phyloP scores from a whole-genome alignment of 345 rosid genomes.

The Fremontodendron californicum region DNA sequence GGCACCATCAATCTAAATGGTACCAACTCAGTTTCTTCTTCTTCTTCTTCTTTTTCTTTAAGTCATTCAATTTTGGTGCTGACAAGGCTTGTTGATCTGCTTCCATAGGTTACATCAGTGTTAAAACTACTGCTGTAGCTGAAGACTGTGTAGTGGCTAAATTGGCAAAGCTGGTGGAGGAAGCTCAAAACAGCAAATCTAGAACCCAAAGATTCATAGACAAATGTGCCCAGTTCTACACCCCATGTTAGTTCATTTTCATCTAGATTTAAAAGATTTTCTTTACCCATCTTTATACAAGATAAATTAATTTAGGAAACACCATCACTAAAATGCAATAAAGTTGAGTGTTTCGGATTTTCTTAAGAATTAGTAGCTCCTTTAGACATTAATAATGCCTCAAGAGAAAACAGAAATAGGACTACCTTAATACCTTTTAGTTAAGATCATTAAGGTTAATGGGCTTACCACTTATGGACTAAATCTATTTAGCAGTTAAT shows the following conservation, averaged over 20 bases:
- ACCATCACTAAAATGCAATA: not conserved
- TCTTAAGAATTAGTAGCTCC: not conserved
- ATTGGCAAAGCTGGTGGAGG: slow-evolving; percentile 91
- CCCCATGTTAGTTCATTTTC: slow-evolving; percentile 55
- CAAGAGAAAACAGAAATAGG: not conserved
- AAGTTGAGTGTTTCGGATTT: not conserved
- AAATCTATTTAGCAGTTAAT: not conserved
- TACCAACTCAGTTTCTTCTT: slow-evolving; percentile 9
- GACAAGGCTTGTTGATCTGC: not conserved
- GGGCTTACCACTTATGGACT: no score
- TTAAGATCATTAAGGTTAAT: no score
- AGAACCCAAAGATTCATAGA: slow-evolving; percentile 72
- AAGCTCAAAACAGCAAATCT: slow-evolving; percentile 84
- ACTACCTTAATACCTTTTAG: not conserved
- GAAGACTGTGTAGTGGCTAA: slow-evolving; percentile 84
- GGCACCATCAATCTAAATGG: slow-evolving; percentile 92
- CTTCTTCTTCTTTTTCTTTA: not conserved
- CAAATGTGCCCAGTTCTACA: slow-evolving; percentile 67
- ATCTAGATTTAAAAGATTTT: not conserved
- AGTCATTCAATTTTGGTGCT: not conserved
- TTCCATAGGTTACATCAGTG: slow-evolving; percentile 54
- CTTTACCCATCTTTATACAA: not conserved
- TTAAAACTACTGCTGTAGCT: slow-evolving; percentile 74
- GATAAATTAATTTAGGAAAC: not conserved
- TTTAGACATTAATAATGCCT: not conserved